Conservation (phyloP, 2,329 filamentous ascomycete species). For the Triangularia verruculosa region DNA sequence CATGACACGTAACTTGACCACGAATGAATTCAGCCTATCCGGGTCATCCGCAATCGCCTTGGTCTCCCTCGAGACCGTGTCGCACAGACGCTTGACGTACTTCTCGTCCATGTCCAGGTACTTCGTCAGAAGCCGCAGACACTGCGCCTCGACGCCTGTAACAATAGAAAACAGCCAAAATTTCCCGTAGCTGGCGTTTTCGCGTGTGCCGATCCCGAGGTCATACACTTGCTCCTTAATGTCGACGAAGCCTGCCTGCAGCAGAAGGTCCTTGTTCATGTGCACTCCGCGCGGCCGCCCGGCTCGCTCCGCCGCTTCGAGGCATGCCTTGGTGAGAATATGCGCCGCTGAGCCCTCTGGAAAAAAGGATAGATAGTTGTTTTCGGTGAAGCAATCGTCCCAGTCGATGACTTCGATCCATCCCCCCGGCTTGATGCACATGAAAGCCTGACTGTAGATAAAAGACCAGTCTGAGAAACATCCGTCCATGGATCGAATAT, state of each 20-base stretch:
- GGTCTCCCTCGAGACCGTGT: constrained; percentile 47
- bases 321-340: constrained; percentile 40
- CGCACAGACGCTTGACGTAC: constrained; percentile 46
- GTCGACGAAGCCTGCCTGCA: constrained; percentile 51
- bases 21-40: constrained; percentile 41
- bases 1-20: constrained; percentile 48
- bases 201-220: constrained; percentile 45
- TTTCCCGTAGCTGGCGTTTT: constrained; percentile 47
- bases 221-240: constrained; percentile 46
- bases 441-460: constrained; percentile 52
- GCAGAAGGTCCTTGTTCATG: constrained; percentile 44
- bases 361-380: constrained; percentile 41
- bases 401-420: constrained; percentile 57
- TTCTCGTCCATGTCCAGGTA: constrained; percentile 52
- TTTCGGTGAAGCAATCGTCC: constrained; percentile 43
- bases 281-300: constrained; percentile 48
- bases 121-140: constrained; percentile 50
- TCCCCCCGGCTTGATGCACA: constrained; percentile 54
- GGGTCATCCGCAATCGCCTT: constrained; percentile 48
- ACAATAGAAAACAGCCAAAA: constrained; percentile 53
- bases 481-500: constrained; percentile 54
- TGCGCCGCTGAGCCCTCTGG: constrained; percentile 45
- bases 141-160: constrained; percentile 49
- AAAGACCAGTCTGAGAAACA: constrained; percentile 55
- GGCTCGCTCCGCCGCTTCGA: constrained; percentile 42